Percentiles rank a stretch among this genome's conserved stretches.
phyloP scores from a whole-genome alignment of 495 filamentous ascomycete species.

The Neurospora tetrasperma region DNA sequence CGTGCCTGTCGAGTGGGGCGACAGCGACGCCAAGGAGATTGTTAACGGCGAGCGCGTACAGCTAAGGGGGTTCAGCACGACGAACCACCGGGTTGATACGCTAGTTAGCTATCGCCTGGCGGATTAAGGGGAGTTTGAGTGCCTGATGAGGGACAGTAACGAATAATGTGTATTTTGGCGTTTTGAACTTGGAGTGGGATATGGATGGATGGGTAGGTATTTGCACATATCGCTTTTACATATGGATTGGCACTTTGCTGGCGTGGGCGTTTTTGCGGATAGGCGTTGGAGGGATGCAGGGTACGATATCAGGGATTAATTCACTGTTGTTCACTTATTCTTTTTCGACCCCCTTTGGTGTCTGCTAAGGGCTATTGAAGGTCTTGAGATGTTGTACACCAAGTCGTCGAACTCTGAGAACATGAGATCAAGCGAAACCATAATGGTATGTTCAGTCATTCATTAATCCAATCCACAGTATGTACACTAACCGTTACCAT shows the following conservation, averaged over 20 bases:
- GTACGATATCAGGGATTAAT: background rate
- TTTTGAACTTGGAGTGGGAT: background rate
- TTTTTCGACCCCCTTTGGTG: background rate
- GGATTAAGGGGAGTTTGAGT: slow-evolving; percentile 23
- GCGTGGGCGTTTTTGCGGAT: background rate
- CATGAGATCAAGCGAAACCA: background rate
- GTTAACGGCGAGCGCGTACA: slow-evolving; percentile 92
- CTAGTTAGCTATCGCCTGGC: slow-evolving; percentile 76
- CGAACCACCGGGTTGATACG: slow-evolving; percentile 85
- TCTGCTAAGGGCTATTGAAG: background rate
- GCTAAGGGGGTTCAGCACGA: slow-evolving; percentile 89
- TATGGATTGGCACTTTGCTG: background rate
- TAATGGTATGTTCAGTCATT: background rate
- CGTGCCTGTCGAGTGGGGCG: slow-evolving; percentile 96
- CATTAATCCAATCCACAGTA: background rate
- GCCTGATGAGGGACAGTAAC: background rate
- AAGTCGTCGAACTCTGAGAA: background rate
- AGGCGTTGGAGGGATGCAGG: background rate
- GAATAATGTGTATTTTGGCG: background rate
- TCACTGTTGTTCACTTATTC: background rate
- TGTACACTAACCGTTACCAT: background rate
- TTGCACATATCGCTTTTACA: background rate
- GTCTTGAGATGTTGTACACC: background rate
- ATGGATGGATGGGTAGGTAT: background rate
- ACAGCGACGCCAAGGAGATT: slow-evolving; percentile 97